Percentiles rank a stretch among this genome's conserved stretches.
Evolutionary conservation across 2,329 filamentous ascomycete species (phyloP).

Genomic region (Diaporthe citrichinensis): DNA sequence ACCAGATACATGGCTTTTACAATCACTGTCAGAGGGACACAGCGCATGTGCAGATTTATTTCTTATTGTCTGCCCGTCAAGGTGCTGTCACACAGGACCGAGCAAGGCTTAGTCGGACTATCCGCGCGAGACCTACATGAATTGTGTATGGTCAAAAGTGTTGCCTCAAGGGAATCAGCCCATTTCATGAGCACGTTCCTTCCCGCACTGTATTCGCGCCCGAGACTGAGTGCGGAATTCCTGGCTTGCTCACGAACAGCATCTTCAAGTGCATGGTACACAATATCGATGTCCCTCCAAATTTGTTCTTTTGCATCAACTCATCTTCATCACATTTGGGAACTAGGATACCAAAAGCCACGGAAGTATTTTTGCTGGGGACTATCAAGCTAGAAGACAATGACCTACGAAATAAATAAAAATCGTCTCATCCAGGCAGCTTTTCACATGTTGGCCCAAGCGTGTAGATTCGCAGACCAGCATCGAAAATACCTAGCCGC

Average conservation of each 20-base stretch:
- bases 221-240: not conserved
- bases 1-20: not conserved
- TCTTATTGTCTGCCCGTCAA: not conserved
- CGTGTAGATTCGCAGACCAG: not conserved
- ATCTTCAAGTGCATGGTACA: not conserved
- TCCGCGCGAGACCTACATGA: not conserved
- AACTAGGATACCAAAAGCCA: not conserved
- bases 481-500: not conserved
- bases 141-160: not conserved
- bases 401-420: not conserved
- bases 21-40: too few relatives aligned
- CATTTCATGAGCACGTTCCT: not conserved
- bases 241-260: not conserved
- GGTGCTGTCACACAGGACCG: not conserved
- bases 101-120: not conserved
- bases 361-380: not conserved
- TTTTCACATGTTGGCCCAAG: too few relatives aligned
- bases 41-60: not conserved
- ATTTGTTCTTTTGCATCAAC: not conserved
- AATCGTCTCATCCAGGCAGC: not conserved
- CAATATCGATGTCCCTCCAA: not conserved
- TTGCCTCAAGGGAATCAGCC: not conserved
- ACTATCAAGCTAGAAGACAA: not conserved
- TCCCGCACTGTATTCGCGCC: not conserved
- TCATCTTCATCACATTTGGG: too few relatives aligned